Percentiles rank a stretch among this genome's conserved stretches.
Conservation (phyloP, 305 asterid species). For the Solanum hybrid region DNA sequence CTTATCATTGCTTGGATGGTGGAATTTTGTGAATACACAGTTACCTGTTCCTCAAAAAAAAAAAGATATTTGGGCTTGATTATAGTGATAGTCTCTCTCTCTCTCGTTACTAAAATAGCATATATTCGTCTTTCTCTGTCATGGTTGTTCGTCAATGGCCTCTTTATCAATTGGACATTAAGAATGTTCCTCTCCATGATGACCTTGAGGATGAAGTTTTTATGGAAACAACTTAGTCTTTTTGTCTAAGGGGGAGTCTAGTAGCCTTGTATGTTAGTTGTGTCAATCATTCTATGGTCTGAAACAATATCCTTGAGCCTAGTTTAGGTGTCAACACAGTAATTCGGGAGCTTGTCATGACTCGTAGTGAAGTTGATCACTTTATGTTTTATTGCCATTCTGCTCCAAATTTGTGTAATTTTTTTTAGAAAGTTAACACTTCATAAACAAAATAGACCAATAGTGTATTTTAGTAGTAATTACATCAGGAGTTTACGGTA, state of each 20-base stretch:
- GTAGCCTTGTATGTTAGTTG: neutral
- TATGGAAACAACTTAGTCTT: neutral
- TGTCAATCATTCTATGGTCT: neutral
- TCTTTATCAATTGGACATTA: neutral
- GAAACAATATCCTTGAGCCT: neutral
- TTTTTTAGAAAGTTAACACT: neutral
- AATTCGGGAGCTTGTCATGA: neutral
- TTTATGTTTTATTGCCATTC: neutral
- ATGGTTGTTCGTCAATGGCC: neutral
- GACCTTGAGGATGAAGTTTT: neutral
- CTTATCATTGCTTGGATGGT: no score
- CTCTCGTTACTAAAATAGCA: neutral
- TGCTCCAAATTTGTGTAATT: neutral
- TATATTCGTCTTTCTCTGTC: neutral
- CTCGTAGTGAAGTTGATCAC: neutral
- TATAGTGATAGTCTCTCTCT: neutral
- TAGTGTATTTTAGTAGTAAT: neutral
- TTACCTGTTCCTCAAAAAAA: no score
- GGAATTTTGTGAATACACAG: no score
- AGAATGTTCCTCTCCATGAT: neutral
- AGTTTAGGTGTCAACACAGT: neutral
- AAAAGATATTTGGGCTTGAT: neutral
- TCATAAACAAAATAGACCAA: neutral
- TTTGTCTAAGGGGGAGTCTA: neutral
- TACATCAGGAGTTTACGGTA: neutral